A percentile compares a stretch with the other conserved stretches of the same genome.
Conservation (phyloP, 305 asterid species). For the Withania somnifera region DNA sequence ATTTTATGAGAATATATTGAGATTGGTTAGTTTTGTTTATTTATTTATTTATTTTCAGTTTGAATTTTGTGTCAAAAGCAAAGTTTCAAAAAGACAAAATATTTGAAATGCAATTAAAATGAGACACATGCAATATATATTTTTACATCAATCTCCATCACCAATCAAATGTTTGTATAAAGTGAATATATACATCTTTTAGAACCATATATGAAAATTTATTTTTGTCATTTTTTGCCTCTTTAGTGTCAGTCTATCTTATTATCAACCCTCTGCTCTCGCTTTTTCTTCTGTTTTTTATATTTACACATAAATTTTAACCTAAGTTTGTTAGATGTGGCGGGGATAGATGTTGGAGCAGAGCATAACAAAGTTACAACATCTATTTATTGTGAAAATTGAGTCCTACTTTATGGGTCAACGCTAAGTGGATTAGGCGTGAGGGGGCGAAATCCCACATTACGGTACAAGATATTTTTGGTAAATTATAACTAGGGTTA, state of each 20-base stretch:
- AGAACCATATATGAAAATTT: not conserved
- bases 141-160: not conserved
- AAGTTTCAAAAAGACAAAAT: not conserved
- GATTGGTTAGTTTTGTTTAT: too few species aligned
- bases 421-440: too few species aligned
- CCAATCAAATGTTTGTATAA: not conserved
- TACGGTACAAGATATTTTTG: too few species aligned
- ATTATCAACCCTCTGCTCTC: not conserved
- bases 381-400: too few species aligned
- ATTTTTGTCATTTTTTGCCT: not conserved
- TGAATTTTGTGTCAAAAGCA: not conserved
- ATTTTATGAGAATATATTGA: too few species aligned
- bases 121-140: not conserved
- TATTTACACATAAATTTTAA: not conserved
- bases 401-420: too few species aligned
- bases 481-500: too few species aligned
- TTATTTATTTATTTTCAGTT: not conserved
- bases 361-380: too few species aligned
- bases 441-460: too few species aligned
- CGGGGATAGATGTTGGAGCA: too few species aligned
- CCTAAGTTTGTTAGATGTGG: too few species aligned
- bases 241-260: not conserved
- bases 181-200: not conserved
- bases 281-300: not conserved
- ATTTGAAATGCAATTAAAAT: not conserved